phyloP scores from a whole-genome alignment of 23 red algal species.

The Pyropia yezoensis region DNA sequence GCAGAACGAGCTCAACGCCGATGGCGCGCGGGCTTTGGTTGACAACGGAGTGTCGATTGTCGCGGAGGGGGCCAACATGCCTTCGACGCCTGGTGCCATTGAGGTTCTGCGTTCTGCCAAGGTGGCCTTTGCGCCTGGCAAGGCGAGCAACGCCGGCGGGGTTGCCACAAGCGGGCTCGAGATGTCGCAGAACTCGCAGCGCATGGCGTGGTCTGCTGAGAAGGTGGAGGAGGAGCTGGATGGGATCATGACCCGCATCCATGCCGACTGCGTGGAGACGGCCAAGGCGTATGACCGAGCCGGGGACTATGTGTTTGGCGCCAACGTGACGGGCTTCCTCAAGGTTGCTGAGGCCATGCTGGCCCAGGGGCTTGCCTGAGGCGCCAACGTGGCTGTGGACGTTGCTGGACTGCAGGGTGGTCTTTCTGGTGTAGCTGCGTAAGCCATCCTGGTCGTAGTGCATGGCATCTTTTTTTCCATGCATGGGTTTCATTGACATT shows the following conservation, averaged over 20 bases:
- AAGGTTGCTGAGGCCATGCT: slow-evolving; percentile 26
- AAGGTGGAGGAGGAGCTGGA: slow-evolving; percentile 21
- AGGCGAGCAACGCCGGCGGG: slow-evolving; percentile 37
- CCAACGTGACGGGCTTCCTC: slow-evolving; percentile 28
- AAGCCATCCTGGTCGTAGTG: too few species aligned
- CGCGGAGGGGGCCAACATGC: slow-evolving; percentile 31
- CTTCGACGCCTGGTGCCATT: slow-evolving; percentile 9
- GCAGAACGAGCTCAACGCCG: slow-evolving; percentile 22
- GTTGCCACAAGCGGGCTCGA: slow-evolving; percentile 12
- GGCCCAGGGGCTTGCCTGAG: slow-evolving; percentile 4
- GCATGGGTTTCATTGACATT: too few species aligned
- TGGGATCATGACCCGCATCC: slow-evolving; percentile 17
- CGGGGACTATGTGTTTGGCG: slow-evolving; percentile 7
- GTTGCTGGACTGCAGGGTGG: too few species aligned
- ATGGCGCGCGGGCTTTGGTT: slow-evolving; percentile 1
- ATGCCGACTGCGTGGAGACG: background rate
- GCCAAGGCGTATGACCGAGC: background rate
- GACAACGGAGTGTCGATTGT: background rate
- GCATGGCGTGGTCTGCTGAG: slow-evolving; percentile 3
- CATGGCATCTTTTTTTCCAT: too few species aligned
- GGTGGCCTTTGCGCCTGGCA: slow-evolving; percentile 10
- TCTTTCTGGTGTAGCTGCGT: too few species aligned
- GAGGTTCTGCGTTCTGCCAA: background rate
- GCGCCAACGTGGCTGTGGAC: too few species aligned
- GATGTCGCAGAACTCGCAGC: slow-evolving; percentile 24